These are phyloP conservation scores for Pascua sp. DNA, from an alignment of 1,284 basidiomycete species.

Conservation along the genomic window DNA sequence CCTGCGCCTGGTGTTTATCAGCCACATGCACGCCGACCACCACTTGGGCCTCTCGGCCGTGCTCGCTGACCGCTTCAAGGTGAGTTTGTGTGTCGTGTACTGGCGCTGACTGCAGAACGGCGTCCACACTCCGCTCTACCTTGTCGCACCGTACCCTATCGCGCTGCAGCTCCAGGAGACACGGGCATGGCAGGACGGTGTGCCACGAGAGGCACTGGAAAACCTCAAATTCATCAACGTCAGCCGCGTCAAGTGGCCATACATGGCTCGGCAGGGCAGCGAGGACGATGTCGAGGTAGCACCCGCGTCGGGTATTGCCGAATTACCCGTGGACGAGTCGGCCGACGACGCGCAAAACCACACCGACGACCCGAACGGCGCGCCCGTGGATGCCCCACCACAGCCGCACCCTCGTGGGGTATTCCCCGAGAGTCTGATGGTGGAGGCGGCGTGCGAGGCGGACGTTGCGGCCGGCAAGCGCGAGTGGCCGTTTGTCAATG, in stretches of 20 bases:
- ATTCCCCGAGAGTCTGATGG: no score
- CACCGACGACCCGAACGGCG: background rate
- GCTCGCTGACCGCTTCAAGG: slow-evolving; percentile 67
- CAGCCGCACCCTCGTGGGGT: no score
- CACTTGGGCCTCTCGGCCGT: slow-evolving; percentile 78
- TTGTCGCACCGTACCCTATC: slow-evolving; percentile 56
- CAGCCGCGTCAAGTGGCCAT: slow-evolving; percentile 16
- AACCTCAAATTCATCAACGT: slow-evolving; percentile 41
- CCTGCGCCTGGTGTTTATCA: slow-evolving; percentile 76
- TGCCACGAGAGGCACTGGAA: slow-evolving; percentile 29
- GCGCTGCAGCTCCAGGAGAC: slow-evolving; percentile 51
- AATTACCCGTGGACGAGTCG: background rate
- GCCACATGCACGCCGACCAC: slow-evolving; percentile 90
- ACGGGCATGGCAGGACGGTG: slow-evolving; percentile 30
- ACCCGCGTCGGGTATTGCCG: background rate
- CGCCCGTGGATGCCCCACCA: background rate
- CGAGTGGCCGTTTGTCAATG: slow-evolving; percentile 25
- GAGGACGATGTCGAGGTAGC: background rate
- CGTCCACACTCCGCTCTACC: slow-evolving; percentile 54
- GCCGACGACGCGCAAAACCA: background rate
- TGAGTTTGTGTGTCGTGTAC: slow-evolving; percentile 52
- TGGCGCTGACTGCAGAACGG: slow-evolving; percentile 22
- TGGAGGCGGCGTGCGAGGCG: slow-evolving; percentile 8
- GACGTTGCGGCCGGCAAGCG: slow-evolving; percentile 18
- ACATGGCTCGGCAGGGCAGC: background rate